Evolutionary conservation across 1,139 yeast species (phyloP).

Genomic region (Kodamaea derodonti): DNA sequence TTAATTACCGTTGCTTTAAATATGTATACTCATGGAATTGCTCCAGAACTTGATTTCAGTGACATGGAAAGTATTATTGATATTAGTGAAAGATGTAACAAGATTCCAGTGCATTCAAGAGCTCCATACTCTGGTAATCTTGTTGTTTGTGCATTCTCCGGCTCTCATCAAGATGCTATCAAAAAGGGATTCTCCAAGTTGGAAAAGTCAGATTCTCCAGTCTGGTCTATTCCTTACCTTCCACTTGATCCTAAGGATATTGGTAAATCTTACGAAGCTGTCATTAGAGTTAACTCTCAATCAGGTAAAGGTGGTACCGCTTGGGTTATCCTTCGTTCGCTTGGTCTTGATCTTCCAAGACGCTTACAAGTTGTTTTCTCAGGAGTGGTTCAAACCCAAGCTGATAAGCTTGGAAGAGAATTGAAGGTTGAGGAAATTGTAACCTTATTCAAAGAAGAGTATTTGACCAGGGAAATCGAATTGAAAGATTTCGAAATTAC

Average conservation of each 20-base stretch:
- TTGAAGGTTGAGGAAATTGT: constrained; percentile 41
- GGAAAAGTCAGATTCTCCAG: constrained; percentile 12
- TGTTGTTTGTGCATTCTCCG: constrained; percentile 48
- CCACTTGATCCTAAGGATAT: constrained; percentile 50
- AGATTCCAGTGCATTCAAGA: constrained; percentile 45
- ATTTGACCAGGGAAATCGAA: constrained; percentile 23
- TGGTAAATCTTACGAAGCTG: constrained; percentile 50
- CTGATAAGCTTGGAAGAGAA: constrained; percentile 43
- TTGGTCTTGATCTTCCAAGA: constrained; percentile 48
- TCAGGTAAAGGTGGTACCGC: constrained; percentile 52
- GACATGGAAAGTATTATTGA: constrained; percentile 40
- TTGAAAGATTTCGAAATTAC: constrained; percentile 35
- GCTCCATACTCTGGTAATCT: constrained; percentile 49
- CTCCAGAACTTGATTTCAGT: constrained; percentile 44
- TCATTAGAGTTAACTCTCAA: constrained; percentile 48
- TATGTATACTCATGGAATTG: constrained; percentile 44
- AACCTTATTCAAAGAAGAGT: constrained; percentile 35
- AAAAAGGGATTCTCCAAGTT: constrained; percentile 41
- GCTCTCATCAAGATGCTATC: constrained; percentile 50
- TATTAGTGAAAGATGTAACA: constrained; percentile 44
- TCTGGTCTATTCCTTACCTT: constrained; percentile 45
- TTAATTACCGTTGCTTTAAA: constrained; percentile 46
- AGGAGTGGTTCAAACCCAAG: constrained; percentile 35
- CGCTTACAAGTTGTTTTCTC: constrained; percentile 43
- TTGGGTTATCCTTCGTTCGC: constrained; percentile 45